Percentiles rank a stretch among this genome's conserved stretches.
Conservation (phyloP, 345 rosid species). For the Syzygium aqueum region DNA sequence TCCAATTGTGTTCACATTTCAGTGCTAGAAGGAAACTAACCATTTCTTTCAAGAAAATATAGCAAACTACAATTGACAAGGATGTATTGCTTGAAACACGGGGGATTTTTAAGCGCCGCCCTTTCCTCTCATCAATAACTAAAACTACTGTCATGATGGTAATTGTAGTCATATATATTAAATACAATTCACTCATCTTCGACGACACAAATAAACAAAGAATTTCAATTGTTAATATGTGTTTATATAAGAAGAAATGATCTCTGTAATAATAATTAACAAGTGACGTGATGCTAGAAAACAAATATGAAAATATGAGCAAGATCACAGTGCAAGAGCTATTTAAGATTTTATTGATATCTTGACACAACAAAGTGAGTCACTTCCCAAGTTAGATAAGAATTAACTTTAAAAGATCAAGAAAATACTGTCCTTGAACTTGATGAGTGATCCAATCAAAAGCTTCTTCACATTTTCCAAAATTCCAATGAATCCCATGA, state of each 20-base stretch:
- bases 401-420: neutral
- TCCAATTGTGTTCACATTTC: neutral
- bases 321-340: neutral
- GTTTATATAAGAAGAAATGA: neutral
- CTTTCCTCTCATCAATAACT: neutral
- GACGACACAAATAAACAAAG: neutral
- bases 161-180: accelerated
- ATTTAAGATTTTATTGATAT: neutral
- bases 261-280: neutral
- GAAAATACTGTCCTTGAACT: neutral
- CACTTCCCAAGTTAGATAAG: accelerated
- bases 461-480: no score
- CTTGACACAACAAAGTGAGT: accelerated
- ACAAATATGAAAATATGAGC: neutral
- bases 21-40: neutral
- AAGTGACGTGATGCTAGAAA: neutral
- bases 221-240: neutral
- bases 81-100: neutral
- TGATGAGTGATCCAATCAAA: no score
- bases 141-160: neutral
- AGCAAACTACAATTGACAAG: neutral
- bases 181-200: neutral
- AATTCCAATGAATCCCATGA: no score
- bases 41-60: neutral
- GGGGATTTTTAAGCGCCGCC: neutral